These are phyloP conservation scores for Ceratocystis albifundus DNA, from an alignment of 2,329 filamentous ascomycete genomes.

Conservation along the genomic window DNA sequence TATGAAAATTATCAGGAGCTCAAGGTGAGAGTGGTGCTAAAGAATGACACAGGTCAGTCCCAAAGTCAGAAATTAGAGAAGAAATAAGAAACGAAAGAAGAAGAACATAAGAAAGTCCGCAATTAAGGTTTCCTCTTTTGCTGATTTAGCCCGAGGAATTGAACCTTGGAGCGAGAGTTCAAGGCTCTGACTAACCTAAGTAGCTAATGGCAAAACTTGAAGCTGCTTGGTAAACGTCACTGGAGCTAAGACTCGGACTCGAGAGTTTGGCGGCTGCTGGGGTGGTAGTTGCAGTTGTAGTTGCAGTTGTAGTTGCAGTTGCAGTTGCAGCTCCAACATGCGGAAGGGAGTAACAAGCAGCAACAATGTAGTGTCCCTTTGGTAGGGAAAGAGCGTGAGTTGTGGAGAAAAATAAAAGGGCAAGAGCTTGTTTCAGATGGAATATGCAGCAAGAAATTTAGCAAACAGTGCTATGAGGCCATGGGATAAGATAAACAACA, in stretches of 20 bases:
- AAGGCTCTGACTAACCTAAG: not conserved
- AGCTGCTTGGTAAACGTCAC: not conserved
- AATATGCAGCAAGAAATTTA: not conserved
- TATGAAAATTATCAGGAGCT: not conserved
- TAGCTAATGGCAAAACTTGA: not conserved
- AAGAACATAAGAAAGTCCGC: not conserved
- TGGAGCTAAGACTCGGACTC: not conserved
- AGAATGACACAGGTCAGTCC: conserved; percentile 5
- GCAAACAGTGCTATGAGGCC: no score
- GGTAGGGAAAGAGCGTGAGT: not conserved
- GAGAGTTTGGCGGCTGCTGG: not conserved
- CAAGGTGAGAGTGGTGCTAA: not conserved
- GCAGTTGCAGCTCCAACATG: not conserved
- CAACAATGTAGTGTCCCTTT: conserved; percentile 1
- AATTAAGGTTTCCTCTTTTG: not conserved
- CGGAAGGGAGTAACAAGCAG: not conserved
- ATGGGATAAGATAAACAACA: no score
- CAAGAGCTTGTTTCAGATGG: not conserved
- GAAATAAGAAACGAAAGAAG: not conserved
- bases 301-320: no score
- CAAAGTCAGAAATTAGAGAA: not conserved
- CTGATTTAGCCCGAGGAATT: not conserved
- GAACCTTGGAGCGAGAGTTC: not conserved
- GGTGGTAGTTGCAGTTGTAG: not conserved
- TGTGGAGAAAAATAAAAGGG: not conserved